These are phyloP conservation scores for Limnanthes douglasii DNA, from an alignment of 345 rosid genomes.

Conservation along the genomic window DNA sequence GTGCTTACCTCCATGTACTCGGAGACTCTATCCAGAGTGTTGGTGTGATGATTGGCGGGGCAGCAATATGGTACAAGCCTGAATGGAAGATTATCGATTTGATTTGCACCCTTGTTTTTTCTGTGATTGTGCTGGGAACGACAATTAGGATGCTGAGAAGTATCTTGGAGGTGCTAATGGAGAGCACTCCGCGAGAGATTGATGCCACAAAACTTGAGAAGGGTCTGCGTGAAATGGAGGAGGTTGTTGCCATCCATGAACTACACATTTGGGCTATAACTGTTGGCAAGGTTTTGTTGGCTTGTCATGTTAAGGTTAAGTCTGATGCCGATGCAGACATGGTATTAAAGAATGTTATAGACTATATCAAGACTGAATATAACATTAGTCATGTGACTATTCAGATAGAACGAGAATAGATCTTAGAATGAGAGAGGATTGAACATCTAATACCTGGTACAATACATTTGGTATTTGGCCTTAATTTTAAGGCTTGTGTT, in stretches of 20 bases:
- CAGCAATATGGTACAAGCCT: constrained; percentile 49
- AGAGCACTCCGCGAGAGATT: constrained; percentile 61
- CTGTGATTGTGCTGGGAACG: constrained; percentile 31
- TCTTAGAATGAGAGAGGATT: no score
- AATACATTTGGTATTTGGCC: no score
- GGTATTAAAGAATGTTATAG: constrained; percentile 46
- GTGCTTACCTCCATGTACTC: constrained; percentile 57
- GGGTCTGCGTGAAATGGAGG: constrained; percentile 61
- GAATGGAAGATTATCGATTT: constrained; percentile 59
- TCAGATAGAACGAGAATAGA: constrained; percentile 58
- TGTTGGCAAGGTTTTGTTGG: constrained; percentile 52
- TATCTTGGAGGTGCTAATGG: constrained; percentile 61
- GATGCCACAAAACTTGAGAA: constrained; percentile 49
- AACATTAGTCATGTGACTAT: constrained; percentile 70
- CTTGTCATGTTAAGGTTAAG: constrained; percentile 52
- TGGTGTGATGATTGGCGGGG: constrained; percentile 70
- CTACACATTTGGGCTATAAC: constrained; percentile 76
- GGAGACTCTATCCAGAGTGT: constrained; percentile 70
- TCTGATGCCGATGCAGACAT: constrained; percentile 49
- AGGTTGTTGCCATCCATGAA: constrained; percentile 54
- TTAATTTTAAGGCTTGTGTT: no score
- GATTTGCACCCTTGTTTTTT: constrained; percentile 53
- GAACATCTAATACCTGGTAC: no score
- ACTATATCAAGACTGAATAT: constrained; percentile 38
- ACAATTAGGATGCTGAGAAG: constrained; percentile 50